phyloP scores from a whole-genome alignment of 768 basidiomycete genomes.

The Boletus eberwhitei region DNA sequence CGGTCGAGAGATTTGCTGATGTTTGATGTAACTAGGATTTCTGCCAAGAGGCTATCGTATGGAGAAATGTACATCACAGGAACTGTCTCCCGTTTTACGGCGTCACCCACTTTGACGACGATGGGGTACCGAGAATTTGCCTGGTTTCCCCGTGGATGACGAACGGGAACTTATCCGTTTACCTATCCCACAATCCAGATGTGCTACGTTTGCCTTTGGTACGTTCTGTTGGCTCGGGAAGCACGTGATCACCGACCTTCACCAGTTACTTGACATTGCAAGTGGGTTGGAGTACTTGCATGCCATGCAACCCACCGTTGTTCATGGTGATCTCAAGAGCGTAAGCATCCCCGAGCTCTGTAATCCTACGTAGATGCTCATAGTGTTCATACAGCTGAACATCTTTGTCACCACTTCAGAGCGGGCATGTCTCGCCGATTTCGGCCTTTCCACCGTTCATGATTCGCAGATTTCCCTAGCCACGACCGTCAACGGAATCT shows the following conservation, averaged over 20 bases:
- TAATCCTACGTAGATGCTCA: background rate
- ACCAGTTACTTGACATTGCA: constrained; percentile 38
- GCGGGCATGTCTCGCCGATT: constrained; percentile 33
- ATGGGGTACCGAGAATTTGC: constrained; percentile 13
- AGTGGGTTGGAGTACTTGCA: constrained; percentile 39
- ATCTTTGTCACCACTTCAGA: constrained; percentile 26
- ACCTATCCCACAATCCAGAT: constrained; percentile 26
- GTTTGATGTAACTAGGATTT: constrained; percentile 21
- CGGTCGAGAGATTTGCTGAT: background rate
- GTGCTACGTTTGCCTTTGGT: constrained; percentile 34
- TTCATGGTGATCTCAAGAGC: constrained; percentile 44
- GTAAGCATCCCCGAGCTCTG: constrained; percentile 24
- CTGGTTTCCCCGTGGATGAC: constrained; percentile 27
- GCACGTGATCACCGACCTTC: background rate
- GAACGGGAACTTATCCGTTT: constrained; percentile 31
- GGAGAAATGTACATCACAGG: constrained; percentile 28
- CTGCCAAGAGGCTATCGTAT: constrained; percentile 29
- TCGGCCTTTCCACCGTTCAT: constrained; percentile 23
- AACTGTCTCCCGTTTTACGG: constrained; percentile 34
- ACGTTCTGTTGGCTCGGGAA: constrained; percentile 3
- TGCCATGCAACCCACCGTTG: constrained; percentile 35
- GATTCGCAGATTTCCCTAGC: constrained; percentile 16
- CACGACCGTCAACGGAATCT: constrained; percentile 13
- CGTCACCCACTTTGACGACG: constrained; percentile 10
- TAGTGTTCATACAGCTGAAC: constrained; percentile 19